Base-by-base conservation (phyloP, 257 asterid genomes). In the Linaria vulgaris region DNA sequence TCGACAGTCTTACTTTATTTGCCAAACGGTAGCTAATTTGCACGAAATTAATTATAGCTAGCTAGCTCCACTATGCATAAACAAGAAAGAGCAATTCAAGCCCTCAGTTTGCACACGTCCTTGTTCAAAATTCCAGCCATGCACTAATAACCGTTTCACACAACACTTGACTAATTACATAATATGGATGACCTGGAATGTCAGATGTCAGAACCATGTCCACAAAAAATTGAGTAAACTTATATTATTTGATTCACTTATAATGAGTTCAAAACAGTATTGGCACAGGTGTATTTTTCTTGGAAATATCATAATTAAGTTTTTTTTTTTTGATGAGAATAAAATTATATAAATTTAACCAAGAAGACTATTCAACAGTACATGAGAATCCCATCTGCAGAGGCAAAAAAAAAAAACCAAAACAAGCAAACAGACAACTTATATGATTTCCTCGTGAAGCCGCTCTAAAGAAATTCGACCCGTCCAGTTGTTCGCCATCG, bases 101-200 rank as follows among this genome's bases (percentile, higher is more conserved):
- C 34, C 34, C 34, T 27, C 34, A 6, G 34, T 27, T 27, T 27
- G 41, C 48, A 56, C 38, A 59, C 46, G 31, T n/a, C 21, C 45
- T 53, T 44, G 49, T 27, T 31, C 56, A 49, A 16, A 37, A 51
- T 13, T 34, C 66, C 68, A 70, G 68, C 57, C 66, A 47, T 22
- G 62, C 66, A 61, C 34, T 14, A 48, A 59, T 22, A 34, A 34
- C 41, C 9, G 9, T 3, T 34, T 34, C 34, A 34, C 41, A 34
- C 34, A 27, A 27, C 34, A 27, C 4, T 27, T 27, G 34, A 6
- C 6, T 34, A 1, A n/a, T n/a, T 3, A 34, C 41, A 34, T 53
- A 74, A 69, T 69, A 57, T 67, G 70, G 34, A 34, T 71, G 80
- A 71, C 43, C 78, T 72, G 80, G 72, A 70, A 12, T 34, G 34